Conservation (phyloP, 495 filamentous ascomycete genomes). For the Aspergillus nanangensis region DNA sequence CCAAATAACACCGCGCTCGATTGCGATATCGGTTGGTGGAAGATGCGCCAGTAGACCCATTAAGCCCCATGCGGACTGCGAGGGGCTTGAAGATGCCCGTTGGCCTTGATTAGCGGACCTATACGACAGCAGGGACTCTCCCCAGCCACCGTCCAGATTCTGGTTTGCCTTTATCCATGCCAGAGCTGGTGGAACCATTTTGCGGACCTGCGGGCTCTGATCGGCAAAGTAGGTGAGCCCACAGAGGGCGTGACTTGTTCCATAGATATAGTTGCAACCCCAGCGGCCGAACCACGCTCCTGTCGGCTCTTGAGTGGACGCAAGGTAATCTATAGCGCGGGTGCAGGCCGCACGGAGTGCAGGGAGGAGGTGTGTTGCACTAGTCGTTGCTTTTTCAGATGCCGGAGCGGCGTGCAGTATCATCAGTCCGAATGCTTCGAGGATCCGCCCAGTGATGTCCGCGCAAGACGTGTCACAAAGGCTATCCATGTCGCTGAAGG, state of each 20-base stretch:
- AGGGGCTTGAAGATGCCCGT: too few relatives aligned
- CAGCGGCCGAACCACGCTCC: slow-evolving; percentile 35
- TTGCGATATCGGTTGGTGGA: too few relatives aligned
- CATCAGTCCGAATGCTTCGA: slow-evolving; percentile 40
- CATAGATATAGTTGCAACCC: slow-evolving; percentile 34
- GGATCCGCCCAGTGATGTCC: slow-evolving; percentile 31
- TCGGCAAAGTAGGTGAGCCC: slow-evolving; percentile 9
- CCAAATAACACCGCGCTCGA: slow-evolving; percentile 20
- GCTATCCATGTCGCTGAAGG: slow-evolving; percentile 42
- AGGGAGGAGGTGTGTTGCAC: neutral
- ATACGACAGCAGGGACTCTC: slow-evolving; percentile 25
- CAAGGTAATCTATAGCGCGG: slow-evolving; percentile 18
- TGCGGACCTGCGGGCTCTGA: neutral
- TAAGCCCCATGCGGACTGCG: slow-evolving; percentile 35
- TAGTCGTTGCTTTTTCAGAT: neutral
- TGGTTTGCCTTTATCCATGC: slow-evolving; percentile 25
- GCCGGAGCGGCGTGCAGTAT: slow-evolving; percentile 21
- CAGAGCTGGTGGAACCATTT: slow-evolving; percentile 2
- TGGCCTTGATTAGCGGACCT: too few relatives aligned
- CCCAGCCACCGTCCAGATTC: slow-evolving; percentile 34
- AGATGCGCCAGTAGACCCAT: slow-evolving; percentile 26
- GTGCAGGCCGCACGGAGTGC: neutral
- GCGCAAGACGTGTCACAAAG: slow-evolving; percentile 31
- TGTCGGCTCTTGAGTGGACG: slow-evolving; percentile 14
- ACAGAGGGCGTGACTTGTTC: slow-evolving; percentile 29